Evolutionary conservation across 2,329 filamentous ascomycete genomes (phyloP).

Genomic region (Raffaelea arxii): DNA sequence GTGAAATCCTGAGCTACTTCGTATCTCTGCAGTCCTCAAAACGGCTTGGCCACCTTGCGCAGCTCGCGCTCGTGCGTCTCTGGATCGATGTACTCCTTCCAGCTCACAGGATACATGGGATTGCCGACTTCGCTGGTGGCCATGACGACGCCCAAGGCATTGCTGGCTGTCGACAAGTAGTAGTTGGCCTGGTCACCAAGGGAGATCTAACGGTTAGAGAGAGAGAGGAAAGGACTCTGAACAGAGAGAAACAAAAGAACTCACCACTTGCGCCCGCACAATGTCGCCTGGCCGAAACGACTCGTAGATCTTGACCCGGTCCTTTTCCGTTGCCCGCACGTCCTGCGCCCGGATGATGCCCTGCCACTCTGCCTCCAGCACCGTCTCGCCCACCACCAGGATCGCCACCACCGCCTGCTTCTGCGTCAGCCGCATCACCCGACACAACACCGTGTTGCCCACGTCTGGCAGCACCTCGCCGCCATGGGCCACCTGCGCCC

Average conservation of each 20-base stretch:
- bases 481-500: slow-evolving; percentile 24
- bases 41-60: slow-evolving; percentile 91
- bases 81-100: slow-evolving; percentile 87
- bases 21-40: too few species aligned
- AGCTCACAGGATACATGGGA: slow-evolving; percentile 85
- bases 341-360: slow-evolving; percentile 82
- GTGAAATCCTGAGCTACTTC: too few species aligned
- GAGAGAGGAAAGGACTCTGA: neutral
- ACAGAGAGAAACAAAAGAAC: slow-evolving; percentile 18
- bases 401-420: slow-evolving; percentile 81
- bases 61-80: slow-evolving; percentile 66
- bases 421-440: slow-evolving; percentile 75
- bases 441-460: slow-evolving; percentile 68
- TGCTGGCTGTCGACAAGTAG: slow-evolving; percentile 84
- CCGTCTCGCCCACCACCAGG: slow-evolving; percentile 65
- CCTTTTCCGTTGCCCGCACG: slow-evolving; percentile 90
- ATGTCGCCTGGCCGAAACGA: slow-evolving; percentile 90
- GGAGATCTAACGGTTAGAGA: slow-evolving; percentile 52
- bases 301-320: slow-evolving; percentile 83
- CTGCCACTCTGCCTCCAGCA: slow-evolving; percentile 72
- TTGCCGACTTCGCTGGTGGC: slow-evolving; percentile 81
- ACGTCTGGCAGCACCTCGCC: slow-evolving; percentile 71
- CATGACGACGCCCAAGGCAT: slow-evolving; percentile 90
- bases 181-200: slow-evolving; percentile 92
- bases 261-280: slow-evolving; percentile 72